Base-by-base conservation (phyloP, 176 grass and related monocot genomes). In the Zea luxurians region DNA sequence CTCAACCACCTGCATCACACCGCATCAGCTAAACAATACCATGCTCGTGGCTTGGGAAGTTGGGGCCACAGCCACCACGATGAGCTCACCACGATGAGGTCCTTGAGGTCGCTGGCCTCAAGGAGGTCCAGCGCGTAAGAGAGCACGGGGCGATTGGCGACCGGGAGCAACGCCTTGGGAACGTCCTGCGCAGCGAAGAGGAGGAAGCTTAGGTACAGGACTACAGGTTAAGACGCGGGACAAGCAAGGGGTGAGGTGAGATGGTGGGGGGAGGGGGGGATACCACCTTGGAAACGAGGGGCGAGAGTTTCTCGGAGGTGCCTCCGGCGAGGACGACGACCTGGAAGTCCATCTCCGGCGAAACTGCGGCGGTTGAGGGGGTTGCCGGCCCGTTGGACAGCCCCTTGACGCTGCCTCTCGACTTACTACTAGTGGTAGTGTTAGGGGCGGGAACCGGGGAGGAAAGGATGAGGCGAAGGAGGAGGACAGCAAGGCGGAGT, bases 241-340 rank as follows among this genome's bases (percentile, higher is more conserved):
- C 21, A 47, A 18, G 57, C 16, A 36, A 48, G 34, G 37, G 16
- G 13, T 12, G 43, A 45, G 55, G 21, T 16, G 18, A 50, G 68
- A 9, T 71, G 61, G 2, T 20, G 9, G 20, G 77, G 42, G 8
- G 61, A 18, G 8, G 42, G 61, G 49, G 61, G 49, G 13, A 50
- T 35, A 4, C 41, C 36, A 92, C 96, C 92, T 90, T 83, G 21
- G 91, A 98, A 67, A 90, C 86, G 80, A 98, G 92, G 12, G 96
- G 96, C 16, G 88, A 86, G 20, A 98, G 96, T 3, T 87, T 94
- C 84, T 90, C 83, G 16, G 92, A 92, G 47, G 75, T 80, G 62
- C 96, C 96, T 13, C 96, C 96, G 48, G 96, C 96, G 88, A 98
- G 96, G 71, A 98, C 87, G 71, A 98, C 89, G 75, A 98, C 92